Conservation (phyloP, 2,329 filamentous ascomycete species). For the Thielaviopsis punctulata region DNA sequence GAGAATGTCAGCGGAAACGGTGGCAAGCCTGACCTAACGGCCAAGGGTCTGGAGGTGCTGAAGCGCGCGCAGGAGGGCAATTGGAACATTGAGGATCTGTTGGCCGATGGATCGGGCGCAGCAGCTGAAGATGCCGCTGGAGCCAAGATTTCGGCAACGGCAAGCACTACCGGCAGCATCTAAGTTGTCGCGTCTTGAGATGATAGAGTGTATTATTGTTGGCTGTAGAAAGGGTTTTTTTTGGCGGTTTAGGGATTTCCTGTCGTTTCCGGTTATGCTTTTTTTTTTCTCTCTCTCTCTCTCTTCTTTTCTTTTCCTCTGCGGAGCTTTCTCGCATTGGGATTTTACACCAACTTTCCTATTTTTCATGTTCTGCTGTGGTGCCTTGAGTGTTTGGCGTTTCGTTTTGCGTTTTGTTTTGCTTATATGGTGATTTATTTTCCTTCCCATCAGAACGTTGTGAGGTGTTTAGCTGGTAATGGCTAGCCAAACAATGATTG, state of each 20-base stretch:
- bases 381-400: neutral
- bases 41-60: slow-evolving; percentile 33
- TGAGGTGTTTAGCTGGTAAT: no score
- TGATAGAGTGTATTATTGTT: neutral
- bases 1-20: slow-evolving; percentile 38
- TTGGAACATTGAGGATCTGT: slow-evolving; percentile 31
- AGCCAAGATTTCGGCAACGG: neutral
- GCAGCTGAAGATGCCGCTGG: slow-evolving; percentile 8
- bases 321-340: neutral
- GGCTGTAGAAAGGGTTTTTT: neutral
- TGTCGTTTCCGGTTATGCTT: no score
- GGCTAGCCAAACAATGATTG: no score
- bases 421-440: neutral
- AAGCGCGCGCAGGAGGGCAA: slow-evolving; percentile 35
- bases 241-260: neutral
- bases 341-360: neutral
- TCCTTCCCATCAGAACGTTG: no score
- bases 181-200: neutral
- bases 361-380: neutral
- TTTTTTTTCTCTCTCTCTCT: neutral
- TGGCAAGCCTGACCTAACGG: slow-evolving; percentile 37
- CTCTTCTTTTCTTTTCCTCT: neutral
- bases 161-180: neutral
- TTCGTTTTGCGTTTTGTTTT: neutral
- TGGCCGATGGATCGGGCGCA: slow-evolving; percentile 16